A percentile compares a stretch with the other conserved stretches of the same genome.
Conservation (phyloP, 2,329 filamentous ascomycete genomes). For the Aspergillus fijiensis region DNA sequence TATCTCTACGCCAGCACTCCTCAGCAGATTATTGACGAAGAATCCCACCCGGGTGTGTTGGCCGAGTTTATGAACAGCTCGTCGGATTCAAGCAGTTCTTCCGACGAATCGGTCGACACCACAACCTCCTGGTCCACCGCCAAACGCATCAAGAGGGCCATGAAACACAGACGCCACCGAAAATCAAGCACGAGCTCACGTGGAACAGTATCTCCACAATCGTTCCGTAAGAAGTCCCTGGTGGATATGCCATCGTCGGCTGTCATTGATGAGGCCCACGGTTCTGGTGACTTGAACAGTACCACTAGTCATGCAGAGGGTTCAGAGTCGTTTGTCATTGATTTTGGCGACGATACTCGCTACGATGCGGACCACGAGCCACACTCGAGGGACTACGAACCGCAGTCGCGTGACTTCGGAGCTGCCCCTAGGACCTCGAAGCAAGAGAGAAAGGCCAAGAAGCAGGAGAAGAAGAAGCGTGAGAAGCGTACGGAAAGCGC, state of each 20-base stretch:
- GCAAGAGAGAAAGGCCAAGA: slow-evolving; percentile 16
- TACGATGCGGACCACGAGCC: slow-evolving; percentile 31
- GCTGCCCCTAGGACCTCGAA: slow-evolving; percentile 17
- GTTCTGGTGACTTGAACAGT: slow-evolving; percentile 24
- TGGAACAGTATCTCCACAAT: slow-evolving; percentile 35
- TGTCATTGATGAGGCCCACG: slow-evolving; percentile 19
- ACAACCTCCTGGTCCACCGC: slow-evolving; percentile 70
- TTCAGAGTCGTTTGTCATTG: slow-evolving; percentile 23
- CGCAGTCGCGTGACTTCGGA: slow-evolving; percentile 34
- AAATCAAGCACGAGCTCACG: slow-evolving; percentile 75
- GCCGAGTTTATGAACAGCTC: slow-evolving; percentile 71
- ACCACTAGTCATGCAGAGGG: slow-evolving; percentile 25
- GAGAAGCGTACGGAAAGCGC: slow-evolving; percentile 19
- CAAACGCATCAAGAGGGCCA: slow-evolving; percentile 72
- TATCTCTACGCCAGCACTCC: slow-evolving; percentile 93
- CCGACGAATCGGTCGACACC: slow-evolving; percentile 65
- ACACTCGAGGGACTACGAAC: slow-evolving; percentile 16
- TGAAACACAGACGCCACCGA: slow-evolving; percentile 68
- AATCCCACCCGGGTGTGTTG: slow-evolving; percentile 80
- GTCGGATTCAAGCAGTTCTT: slow-evolving; percentile 53
- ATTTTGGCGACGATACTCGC: slow-evolving; percentile 28
- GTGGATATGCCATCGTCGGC: slow-evolving; percentile 14
- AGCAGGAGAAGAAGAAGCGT: slow-evolving; percentile 26
- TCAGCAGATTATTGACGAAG: slow-evolving; percentile 88
- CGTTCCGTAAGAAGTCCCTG: slow-evolving; percentile 25